Base-by-base conservation (phyloP, 768 basidiomycete genomes). In the Leucosporidium yakuticum region DNA sequence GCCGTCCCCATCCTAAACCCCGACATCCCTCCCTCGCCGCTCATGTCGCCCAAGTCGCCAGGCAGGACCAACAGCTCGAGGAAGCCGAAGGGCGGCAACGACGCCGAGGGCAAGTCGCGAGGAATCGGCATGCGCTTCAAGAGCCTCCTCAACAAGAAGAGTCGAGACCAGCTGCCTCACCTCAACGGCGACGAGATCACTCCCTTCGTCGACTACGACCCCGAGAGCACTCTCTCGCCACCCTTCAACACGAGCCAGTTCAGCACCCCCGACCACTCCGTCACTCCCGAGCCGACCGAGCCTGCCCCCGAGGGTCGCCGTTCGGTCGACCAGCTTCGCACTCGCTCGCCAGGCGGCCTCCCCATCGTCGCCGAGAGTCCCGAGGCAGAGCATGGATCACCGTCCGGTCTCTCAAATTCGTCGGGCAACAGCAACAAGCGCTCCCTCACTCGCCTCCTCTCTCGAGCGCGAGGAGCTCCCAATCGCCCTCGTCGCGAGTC, bases 181-280 rank as follows among this genome's bases (percentile, higher is more conserved):
- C 67, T 71, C 57, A 71, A 71, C 67, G 70, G 70, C 29, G 70
- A 71, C 64, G 70, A 71, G 62, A 36, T 71, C 27, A 71, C 70
- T 8, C 70, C 70, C 4, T 71, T 71, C 57, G 64, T 65, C 60
- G 63, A 64, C 51, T 44, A 34, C 15, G 32, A 23, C 6, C 12
- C 60, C 3, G 2, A 47, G 58, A 25, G 34, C 57, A 9, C 64
- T 62, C 21, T 69, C 59, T 69, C 71, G 0, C 71, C 71, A 7
- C 71, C 71, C 23, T 62, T 64, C 27, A 67, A 68, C 20, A 20
- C 53, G 7, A 23, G 25, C 15, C 58, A 39, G 4, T 72, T 72
- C 68, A 25, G 27, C n/a, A 58, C 70, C 8, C 9, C 56, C 61
- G 50, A 55, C 32, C 65, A 50, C 39, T 61, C 69, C 7, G 11